Conservation (phyloP, 78 protist species). For the Pigoraptor vietnamica region DNA sequence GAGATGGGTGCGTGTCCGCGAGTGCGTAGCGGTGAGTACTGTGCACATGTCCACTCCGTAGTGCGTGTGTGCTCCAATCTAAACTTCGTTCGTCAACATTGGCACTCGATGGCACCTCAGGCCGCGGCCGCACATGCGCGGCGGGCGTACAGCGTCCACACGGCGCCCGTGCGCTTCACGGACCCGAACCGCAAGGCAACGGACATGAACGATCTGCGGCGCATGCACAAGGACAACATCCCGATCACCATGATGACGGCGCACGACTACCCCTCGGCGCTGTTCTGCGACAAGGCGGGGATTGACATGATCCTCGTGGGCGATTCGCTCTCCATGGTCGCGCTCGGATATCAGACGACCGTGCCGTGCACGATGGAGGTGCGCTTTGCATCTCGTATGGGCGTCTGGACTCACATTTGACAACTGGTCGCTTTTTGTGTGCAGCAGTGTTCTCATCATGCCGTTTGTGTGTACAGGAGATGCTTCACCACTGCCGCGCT, state of each 20-base stretch:
- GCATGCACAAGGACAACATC: background rate
- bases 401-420: background rate
- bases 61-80: too few relatives aligned
- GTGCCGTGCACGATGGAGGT: slow-evolving; percentile 72
- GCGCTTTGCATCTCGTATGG: background rate
- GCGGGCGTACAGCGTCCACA: background rate
- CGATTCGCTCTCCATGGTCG: slow-evolving; percentile 83
- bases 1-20: too few relatives aligned
- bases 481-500: slow-evolving; percentile 70
- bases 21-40: too few relatives aligned
- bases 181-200: background rate
- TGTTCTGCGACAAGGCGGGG: slow-evolving; percentile 48
- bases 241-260: slow-evolving; percentile 72
- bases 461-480: slow-evolving; percentile 31
- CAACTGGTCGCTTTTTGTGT: background rate
- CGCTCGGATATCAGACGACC: slow-evolving; percentile 80
- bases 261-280: slow-evolving; percentile 69
- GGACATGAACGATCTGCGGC: background rate
- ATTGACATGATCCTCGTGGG: slow-evolving; percentile 71
- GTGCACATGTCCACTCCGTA: too few relatives aligned
- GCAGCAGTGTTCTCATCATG: too few relatives aligned
- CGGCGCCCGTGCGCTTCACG: background rate
- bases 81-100: too few relatives aligned
- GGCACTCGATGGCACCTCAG: too few relatives aligned
- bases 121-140: too few relatives aligned